Evolutionary conservation across 345 rosid genomes (phyloP).

Genomic region (Barbarea vulgaris): DNA sequence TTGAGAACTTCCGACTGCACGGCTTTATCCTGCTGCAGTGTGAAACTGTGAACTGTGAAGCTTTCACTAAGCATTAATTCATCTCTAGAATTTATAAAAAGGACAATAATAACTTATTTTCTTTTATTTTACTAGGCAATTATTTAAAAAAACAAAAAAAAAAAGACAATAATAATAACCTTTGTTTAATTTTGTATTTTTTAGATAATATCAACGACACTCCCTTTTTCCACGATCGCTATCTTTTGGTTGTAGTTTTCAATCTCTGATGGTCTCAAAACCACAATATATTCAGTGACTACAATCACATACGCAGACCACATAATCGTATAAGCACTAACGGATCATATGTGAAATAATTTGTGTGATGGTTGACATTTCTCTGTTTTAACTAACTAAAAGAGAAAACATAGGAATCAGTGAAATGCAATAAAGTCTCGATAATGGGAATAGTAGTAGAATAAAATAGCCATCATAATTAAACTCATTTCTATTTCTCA

Average conservation of each 20-base stretch:
- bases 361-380: not conserved
- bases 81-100: not conserved
- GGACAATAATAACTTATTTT: not conserved
- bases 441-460: not conserved
- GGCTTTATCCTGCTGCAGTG: conserved; percentile 12
- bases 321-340: not conserved
- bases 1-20: conserved; percentile 24
- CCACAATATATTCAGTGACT: not conserved
- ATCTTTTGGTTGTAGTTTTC: not conserved
- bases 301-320: not conserved
- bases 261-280: not conserved
- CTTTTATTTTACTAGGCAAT: not conserved
- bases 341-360: not conserved
- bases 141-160: no score
- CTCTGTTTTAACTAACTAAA: not conserved
- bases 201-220: not conserved
- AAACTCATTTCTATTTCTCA: not conserved
- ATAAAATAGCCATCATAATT: not conserved
- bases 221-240: not conserved
- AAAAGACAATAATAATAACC: not conserved
- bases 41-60: not conserved
- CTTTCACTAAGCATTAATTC: not conserved
- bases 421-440: not conserved
- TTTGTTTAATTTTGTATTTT: not conserved
- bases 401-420: not conserved